Evolutionary conservation across 2,329 filamentous ascomycete genomes (phyloP).

Genomic region (Pochonia chlamydosporia): DNA sequence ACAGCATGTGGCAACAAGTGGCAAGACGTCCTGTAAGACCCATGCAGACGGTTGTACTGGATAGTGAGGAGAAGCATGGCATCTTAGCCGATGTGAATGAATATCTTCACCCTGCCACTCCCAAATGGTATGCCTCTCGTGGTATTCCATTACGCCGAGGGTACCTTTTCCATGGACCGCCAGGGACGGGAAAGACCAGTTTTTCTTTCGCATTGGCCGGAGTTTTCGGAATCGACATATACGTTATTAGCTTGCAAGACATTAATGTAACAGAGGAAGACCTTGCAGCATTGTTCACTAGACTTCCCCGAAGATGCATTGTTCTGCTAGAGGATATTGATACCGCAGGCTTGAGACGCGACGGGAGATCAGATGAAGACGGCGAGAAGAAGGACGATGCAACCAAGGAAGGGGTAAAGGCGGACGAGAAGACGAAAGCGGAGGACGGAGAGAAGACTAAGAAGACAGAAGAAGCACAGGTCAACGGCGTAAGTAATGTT

Average conservation of each 20-base stretch:
- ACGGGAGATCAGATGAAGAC: slow-evolving; percentile 19
- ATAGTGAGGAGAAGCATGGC: slow-evolving; percentile 57
- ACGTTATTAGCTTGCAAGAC: slow-evolving; percentile 53
- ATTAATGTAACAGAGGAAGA: slow-evolving; percentile 57
- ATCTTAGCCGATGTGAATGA: slow-evolving; percentile 71
- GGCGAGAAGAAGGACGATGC: slow-evolving; percentile 14
- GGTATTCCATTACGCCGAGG: slow-evolving; percentile 73
- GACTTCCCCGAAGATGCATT: slow-evolving; percentile 56
- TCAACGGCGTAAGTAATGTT: slow-evolving; percentile 27
- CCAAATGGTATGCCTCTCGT: slow-evolving; percentile 67
- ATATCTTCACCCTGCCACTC: slow-evolving; percentile 65
- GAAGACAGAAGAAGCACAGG: slow-evolving; percentile 12
- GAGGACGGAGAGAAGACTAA: slow-evolving; percentile 12
- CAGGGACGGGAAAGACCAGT: slow-evolving; percentile 68
- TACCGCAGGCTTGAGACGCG: slow-evolving; percentile 51
- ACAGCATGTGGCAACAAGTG: slow-evolving; percentile 49
- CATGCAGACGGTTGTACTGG: slow-evolving; percentile 71
- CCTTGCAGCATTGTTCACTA: slow-evolving; percentile 52
- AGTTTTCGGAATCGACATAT: slow-evolving; percentile 61
- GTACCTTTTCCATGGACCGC: slow-evolving; percentile 72
- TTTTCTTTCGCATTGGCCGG: slow-evolving; percentile 61
- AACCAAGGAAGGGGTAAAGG: no score
- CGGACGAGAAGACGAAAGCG: slow-evolving; percentile 12
- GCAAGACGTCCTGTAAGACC: slow-evolving; percentile 61
- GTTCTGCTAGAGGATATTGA: slow-evolving; percentile 67